These are phyloP conservation scores for Nothophytophthora sp. DNA, from an alignment of 352 stramenopile species.

Conservation along the genomic window DNA sequence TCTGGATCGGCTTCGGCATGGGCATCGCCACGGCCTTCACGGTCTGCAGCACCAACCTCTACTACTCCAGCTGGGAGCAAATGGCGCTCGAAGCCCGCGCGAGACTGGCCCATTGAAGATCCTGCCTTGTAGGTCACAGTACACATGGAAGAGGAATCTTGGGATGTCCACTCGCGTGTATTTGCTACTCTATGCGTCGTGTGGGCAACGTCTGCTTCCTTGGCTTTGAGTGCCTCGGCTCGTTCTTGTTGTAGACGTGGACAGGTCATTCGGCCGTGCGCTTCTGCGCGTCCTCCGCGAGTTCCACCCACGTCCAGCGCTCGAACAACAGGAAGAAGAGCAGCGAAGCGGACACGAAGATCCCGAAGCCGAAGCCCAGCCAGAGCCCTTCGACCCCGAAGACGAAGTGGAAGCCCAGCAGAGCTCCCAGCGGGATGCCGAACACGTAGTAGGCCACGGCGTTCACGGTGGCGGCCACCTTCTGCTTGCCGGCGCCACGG, in stretches of 20 bases:
- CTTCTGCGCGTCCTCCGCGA: constrained; percentile 36
- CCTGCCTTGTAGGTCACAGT: too few species aligned
- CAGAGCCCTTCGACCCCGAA: constrained; percentile 72
- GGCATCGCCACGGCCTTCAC: constrained; percentile 28
- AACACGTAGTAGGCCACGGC: constrained; percentile 75
- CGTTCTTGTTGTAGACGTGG: too few species aligned
- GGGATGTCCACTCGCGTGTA: too few species aligned
- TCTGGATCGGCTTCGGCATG: constrained; percentile 53
- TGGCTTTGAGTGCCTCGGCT: too few species aligned
- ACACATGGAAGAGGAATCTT: too few species aligned
- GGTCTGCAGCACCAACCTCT: constrained; percentile 22
- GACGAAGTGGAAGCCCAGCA: constrained; percentile 48
- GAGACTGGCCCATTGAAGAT: too few species aligned
- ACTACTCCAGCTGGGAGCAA: constrained; percentile 30
- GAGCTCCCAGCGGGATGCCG: constrained; percentile 63
- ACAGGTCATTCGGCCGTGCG: constrained; percentile 24
- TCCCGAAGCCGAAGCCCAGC: constrained; percentile 68
- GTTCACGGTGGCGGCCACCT: constrained; percentile 67
- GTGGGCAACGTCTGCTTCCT: too few species aligned
- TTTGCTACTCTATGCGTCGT: not conserved
- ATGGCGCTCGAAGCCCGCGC: constrained; percentile 25
- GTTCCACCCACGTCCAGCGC: constrained; percentile 28
- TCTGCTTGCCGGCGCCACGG: constrained; percentile 63
- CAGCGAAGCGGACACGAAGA: constrained; percentile 19
- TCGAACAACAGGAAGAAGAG: constrained; percentile 10